Base-by-base conservation (phyloP, 495 filamentous ascomycete species). In the Extremus antarcticus region DNA sequence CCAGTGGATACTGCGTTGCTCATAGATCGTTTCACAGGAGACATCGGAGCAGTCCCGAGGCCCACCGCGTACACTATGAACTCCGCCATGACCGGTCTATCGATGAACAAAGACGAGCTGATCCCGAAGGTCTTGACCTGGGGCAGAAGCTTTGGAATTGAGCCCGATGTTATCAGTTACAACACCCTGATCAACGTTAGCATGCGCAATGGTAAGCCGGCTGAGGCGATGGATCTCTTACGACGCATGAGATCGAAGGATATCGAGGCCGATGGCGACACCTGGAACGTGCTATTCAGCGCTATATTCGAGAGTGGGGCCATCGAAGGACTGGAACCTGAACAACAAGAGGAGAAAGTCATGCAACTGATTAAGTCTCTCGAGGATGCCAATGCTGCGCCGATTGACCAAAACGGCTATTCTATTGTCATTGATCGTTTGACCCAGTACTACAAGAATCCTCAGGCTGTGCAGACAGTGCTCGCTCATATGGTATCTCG, bases 1-100 rank as follows among this genome's bases (percentile, higher is more conserved):
- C n/a, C n/a, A n/a, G n/a, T n/a, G n/a, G n/a, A n/a, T n/a, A n/a
- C 13, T 16, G 43, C 20, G 10, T 9, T 10, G 11, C 43, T 13
- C 9, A 13, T 9, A 46, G 43, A 46, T 16, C 43, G 10, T 46
- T 19, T 46, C 3, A 24, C 46, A 63, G 16, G 65, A 3, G 65
- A 68, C 32, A 62, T 72, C 16, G 52, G 64, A 32, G 70, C 67
- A 2, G 72, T 72, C 2, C 68, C 78, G 1, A 69, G 76, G 51
- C 86, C 84, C 9, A 74, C 71, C n/a, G 74, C 77, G 35, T 74
- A 69, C 45, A 76, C 77, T 2, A 69, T 90, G 63, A 88, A 90
- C 64, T 79, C 78, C 11, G 71, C 71, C 1, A 60, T 84, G n/a
- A 60, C 66, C 19, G 80, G 73, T 4, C 63, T 89, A 0, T 59